Conservation (phyloP, 2,329 filamentous ascomycete genomes). For the Chaetomiaceae sp. region DNA sequence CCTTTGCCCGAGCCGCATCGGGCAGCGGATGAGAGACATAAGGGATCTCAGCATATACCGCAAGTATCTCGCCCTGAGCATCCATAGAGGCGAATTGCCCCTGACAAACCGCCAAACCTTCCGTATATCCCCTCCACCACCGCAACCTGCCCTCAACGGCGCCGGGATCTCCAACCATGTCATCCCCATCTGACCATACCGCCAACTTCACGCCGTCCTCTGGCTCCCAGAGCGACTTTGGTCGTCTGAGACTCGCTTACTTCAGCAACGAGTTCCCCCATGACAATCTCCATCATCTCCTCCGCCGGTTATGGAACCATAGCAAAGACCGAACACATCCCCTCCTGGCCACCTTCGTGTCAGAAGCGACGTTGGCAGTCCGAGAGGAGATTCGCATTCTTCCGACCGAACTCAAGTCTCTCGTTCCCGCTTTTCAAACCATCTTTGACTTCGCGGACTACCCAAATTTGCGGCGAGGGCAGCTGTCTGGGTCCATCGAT, state of each 20-base stretch:
- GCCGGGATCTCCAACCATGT: no score
- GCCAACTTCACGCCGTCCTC: no score
- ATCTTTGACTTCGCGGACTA: conserved; percentile 33
- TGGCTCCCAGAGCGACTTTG: background rate
- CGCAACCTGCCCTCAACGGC: no score
- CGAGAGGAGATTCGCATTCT: conserved; percentile 36
- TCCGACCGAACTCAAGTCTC: conserved; percentile 25
- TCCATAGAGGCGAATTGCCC: no score
- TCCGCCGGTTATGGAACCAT: conserved; percentile 36
- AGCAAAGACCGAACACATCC: conserved; percentile 37
- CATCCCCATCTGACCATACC: no score
- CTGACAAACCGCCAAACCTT: no score
- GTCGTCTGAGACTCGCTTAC: conserved; percentile 34
- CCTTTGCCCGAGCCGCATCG: no score
- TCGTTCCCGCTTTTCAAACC: conserved; percentile 36
- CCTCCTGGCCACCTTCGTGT: conserved; percentile 37
- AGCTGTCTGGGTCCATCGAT: conserved; percentile 40
- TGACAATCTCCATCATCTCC: conserved; percentile 38
- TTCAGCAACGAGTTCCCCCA: conserved; percentile 46
- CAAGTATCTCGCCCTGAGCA: no score
- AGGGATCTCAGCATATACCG: no score
- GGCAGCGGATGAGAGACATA: no score
- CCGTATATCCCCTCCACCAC: no score
- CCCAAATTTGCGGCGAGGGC: conserved; percentile 35
- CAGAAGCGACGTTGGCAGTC: conserved; percentile 36